phyloP scores from a whole-genome alignment of 1,284 basidiomycete genomes.

The Austropuccinia psidii region DNA sequence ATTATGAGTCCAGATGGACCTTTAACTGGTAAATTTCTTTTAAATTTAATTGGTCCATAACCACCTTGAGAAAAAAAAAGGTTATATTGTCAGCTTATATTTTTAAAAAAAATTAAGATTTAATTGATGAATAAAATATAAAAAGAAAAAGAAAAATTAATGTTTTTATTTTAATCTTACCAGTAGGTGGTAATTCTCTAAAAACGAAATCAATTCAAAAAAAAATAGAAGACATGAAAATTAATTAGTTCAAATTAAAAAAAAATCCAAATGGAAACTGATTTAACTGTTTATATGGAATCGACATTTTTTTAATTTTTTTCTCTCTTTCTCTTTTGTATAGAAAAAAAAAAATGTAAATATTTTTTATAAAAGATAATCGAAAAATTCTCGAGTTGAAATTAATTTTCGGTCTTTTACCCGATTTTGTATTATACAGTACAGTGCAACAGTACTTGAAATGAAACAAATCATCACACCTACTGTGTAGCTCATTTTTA shows the following conservation, averaged over 20 bases:
- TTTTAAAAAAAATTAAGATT: background rate
- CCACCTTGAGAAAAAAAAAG: constrained; percentile 56
- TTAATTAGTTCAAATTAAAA: background rate
- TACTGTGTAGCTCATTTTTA: too few species aligned
- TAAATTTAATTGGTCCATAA: constrained; percentile 88
- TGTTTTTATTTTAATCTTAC: background rate
- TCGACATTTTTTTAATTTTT: constrained; percentile 31
- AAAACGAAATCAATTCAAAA: background rate
- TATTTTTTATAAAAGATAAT: too few species aligned
- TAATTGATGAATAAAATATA: background rate
- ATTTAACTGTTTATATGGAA: constrained; percentile 34
- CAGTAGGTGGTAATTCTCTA: constrained; percentile 28
- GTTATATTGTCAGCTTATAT: background rate
- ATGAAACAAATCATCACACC: too few species aligned
- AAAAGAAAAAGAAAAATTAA: background rate
- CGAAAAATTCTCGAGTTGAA: too few species aligned
- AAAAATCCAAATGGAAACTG: background rate
- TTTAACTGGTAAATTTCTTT: constrained; percentile 85
- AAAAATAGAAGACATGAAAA: background rate
- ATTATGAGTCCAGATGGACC: constrained; percentile 82
- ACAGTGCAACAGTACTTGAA: too few species aligned
- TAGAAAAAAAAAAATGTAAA: too few species aligned
- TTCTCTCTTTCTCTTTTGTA: too few species aligned
- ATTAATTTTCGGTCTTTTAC: too few species aligned
- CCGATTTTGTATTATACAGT: too few species aligned